Base-by-base conservation (phyloP, 2,329 filamentous ascomycete genomes). In the Cephalotrichum gorgonifer region DNA sequence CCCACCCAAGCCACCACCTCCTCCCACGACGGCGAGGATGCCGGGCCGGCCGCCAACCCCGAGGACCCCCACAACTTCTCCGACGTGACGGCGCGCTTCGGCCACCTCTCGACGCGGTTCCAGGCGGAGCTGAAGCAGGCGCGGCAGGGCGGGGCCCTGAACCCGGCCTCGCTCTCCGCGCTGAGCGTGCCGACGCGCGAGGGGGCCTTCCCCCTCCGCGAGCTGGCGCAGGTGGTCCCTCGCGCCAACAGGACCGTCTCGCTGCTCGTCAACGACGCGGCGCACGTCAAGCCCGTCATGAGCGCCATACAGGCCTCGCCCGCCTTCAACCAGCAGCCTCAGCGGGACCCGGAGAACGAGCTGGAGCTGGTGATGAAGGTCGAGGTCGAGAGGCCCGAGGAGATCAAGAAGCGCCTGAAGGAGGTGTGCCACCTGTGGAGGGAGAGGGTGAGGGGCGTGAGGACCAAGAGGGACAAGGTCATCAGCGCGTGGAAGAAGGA, bases 321-420 rank as follows among this genome's bases (percentile, higher is more conserved):
- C n/a, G 69, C 75, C 55, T 79, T 75, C 63, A 79, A 79, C 67
- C 76, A 79, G 69, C 76, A 79, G 69, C 76, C 76, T 43, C 78
- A 80, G 70, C 67, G 67, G 20, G 70, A 69, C 59, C 67, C 73
- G 43, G 76, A 80, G 60, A 79, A 79, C 62, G 74, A 77, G 62
- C 71, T 80, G 22, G 76, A 80, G 66, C 70, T 81, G 50, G 57
- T 74, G 26, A 67, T 81, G 52, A 70, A 69, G 57, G 63, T 79
- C 49, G 75, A 79, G 67, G 63, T 68, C 27, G 74, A 76, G 64
- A 63, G 63, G 54, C 67, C 64, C 49, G 75, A 76, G 26, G 75
- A 73, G 49, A 58, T 73, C 33, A 59, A 60, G 44, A 61, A 61
- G 51, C 61, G 71, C 30, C 64, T 71, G 44, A 70, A 67, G 59